phyloP scores from a whole-genome alignment of 305 asterid species.

The Petunia hybrid region DNA sequence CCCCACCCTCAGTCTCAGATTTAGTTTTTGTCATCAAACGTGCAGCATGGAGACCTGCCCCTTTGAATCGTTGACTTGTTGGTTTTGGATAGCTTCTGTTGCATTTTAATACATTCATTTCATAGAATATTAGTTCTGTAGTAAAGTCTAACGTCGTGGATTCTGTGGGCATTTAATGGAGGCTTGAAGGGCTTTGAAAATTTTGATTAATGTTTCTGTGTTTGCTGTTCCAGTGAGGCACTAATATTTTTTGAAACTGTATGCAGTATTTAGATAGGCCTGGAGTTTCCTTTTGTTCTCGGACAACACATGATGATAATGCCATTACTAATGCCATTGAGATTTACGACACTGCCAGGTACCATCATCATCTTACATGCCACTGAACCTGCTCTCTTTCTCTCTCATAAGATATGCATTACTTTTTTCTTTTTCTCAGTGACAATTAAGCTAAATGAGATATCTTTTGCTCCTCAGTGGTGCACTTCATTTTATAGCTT shows the following conservation, averaged over 20 bases:
- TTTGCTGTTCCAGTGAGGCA: background rate
- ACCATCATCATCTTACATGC: constrained; percentile 30
- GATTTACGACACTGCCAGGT: constrained; percentile 74
- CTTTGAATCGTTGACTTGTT: too few relatives aligned
- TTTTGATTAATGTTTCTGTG: background rate
- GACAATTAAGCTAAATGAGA: constrained; percentile 37
- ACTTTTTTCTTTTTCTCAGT: background rate
- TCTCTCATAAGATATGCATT: background rate
- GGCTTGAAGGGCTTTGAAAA: too few relatives aligned
- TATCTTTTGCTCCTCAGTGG: constrained; percentile 61
- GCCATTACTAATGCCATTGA: constrained; percentile 91
- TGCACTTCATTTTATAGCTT: constrained; percentile 81
- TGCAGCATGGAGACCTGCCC: background rate
- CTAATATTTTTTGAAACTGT: background rate
- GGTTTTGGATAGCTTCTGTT: background rate
- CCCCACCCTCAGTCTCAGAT: background rate
- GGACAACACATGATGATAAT: constrained; percentile 87
- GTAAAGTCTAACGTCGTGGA: too few relatives aligned
- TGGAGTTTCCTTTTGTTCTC: constrained; percentile 83
- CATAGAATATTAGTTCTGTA: too few relatives aligned
- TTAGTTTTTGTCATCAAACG: background rate
- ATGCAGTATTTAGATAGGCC: constrained; percentile 81
- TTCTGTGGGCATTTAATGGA: too few relatives aligned
- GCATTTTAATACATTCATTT: too few relatives aligned
- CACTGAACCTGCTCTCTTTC: background rate